Evolutionary conservation across 495 filamentous ascomycete species (phyloP).

Genomic region (Hyaloscypha variabilis): DNA sequence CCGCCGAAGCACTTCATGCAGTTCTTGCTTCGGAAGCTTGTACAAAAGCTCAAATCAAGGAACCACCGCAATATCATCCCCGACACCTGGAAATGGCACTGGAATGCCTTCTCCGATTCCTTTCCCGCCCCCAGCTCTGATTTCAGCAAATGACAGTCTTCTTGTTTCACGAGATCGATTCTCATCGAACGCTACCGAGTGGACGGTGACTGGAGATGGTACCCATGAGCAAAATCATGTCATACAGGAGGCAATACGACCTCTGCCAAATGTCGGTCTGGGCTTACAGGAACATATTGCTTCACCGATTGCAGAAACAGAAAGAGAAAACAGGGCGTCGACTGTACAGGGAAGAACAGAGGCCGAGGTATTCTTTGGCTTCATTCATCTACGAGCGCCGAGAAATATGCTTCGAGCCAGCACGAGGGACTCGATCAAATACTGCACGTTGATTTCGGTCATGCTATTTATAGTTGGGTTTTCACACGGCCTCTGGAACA

Average conservation of each 20-base stretch:
- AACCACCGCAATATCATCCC: neutral
- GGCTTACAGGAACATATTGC: neutral
- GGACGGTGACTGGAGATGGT: neutral
- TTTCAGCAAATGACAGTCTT: neutral
- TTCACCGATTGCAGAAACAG: neutral
- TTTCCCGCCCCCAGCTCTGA: neutral
- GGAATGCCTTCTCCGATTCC: neutral
- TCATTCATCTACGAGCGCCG: neutral
- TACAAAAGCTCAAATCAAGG: neutral
- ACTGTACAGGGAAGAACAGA: neutral
- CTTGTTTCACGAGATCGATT: neutral
- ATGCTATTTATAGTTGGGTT: neutral
- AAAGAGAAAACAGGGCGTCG: neutral
- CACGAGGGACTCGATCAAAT: neutral
- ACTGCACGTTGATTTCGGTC: neutral
- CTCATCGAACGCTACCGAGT: neutral
- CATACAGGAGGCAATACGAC: neutral
- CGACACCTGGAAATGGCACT: neutral
- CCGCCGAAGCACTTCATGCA: neutral
- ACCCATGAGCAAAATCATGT: neutral
- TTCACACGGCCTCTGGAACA: neutral
- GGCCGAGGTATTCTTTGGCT: neutral
- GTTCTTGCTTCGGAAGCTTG: constrained; percentile 1
- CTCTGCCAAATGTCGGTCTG: neutral
- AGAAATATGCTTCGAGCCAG: neutral